Evolutionary conservation across 2,329 filamentous ascomycete genomes (phyloP).

Genomic region (Ascocoryne sarcoides): DNA sequence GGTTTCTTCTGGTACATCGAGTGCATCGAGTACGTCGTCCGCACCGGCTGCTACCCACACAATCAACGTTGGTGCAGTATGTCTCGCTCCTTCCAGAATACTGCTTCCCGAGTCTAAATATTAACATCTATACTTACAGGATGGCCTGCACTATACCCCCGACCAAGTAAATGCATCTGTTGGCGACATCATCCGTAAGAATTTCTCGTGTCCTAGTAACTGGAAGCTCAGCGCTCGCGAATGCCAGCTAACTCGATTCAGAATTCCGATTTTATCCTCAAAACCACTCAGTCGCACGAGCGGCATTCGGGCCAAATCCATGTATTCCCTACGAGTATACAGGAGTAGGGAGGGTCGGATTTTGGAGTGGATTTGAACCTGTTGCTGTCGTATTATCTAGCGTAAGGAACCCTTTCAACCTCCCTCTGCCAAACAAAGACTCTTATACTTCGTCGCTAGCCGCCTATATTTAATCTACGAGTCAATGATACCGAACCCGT

Average conservation of each 20-base stretch:
- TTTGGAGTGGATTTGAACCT: slow-evolving; percentile 43
- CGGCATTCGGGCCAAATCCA: slow-evolving; percentile 44
- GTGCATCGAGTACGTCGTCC: slow-evolving; percentile 12
- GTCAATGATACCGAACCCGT: slow-evolving; percentile 56
- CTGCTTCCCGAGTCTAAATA: not conserved
- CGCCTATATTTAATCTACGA: slow-evolving; percentile 33
- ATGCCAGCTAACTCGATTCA: slow-evolving; percentile 5
- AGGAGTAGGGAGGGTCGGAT: slow-evolving; percentile 38
- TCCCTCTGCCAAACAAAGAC: slow-evolving; percentile 2
- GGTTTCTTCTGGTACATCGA: not conserved
- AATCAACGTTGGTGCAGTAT: slow-evolving; percentile 27
- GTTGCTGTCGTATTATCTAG: slow-evolving; percentile 34
- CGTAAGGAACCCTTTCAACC: slow-evolving; percentile 29
- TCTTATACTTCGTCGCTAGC: slow-evolving; percentile 7
- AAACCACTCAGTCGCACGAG: slow-evolving; percentile 55
- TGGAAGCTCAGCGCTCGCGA: too few species aligned
- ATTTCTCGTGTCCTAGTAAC: not conserved
- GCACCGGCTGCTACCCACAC: slow-evolving; percentile 21
- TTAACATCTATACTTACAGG: slow-evolving; percentile 11
- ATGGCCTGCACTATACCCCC: slow-evolving; percentile 29
- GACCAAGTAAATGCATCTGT: slow-evolving; percentile 30
- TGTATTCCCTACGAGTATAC: slow-evolving; percentile 54
- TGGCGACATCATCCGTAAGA: slow-evolving; percentile 40
- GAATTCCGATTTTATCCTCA: slow-evolving; percentile 53
- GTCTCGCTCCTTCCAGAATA: slow-evolving; percentile 3